Base-by-base conservation (phyloP, 352 stramenopile species). In the Pythium dissotocum region DNA sequence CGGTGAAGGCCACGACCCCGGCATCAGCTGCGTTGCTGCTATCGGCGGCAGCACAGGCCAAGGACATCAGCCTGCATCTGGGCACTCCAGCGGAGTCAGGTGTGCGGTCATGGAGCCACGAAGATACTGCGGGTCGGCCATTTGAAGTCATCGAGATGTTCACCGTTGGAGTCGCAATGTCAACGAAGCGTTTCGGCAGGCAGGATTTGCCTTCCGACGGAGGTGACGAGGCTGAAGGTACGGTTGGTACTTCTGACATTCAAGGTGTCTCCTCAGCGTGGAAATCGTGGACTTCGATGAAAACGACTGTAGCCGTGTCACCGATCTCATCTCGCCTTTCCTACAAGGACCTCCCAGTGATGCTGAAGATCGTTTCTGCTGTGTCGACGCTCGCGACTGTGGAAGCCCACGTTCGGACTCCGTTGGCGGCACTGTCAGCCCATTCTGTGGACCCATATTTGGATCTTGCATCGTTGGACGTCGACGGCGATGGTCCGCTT, bases 311-410 rank as follows among this genome's bases (percentile, higher is more conserved):
- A 33, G 61, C 68, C 6, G 62, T 94, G n/a, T 75, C 83, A 8
- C 53, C 80, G 32, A 82, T 94, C 30, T 61, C 72, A n/a, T 89
- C 82, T 8, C 73, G 78, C 38, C 52, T 94, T 1, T 80, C 86
- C 6, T 94, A 91, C 57, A 85, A 82, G 59, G 86, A 94, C 54
- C 66, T 94, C 42, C 84, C 86, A 9, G 57, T 90, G 16, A 61
- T 94, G 36, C 61, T 92, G 46, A 89, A 85, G 55, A 85, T 91
- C 48, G 71, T 55, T 0, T 58, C 46, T 7, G 59, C 48, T 18
- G 13, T 75, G 16, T 61, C 63, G 3, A 51, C 52, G 9, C 16
- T 66, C 16, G 30, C 40, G 1, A 54, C 18, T 28, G 44, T 58
- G 4, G 69, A 75, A 58, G 40, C n/a, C 6, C 48, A 59, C n/a